Percentiles rank a stretch among this genome's conserved stretches.
These are phyloP conservation scores for Rhizopogon salebrosus DNA, from an alignment of 768 basidiomycete species.

Conservation along the genomic window DNA sequence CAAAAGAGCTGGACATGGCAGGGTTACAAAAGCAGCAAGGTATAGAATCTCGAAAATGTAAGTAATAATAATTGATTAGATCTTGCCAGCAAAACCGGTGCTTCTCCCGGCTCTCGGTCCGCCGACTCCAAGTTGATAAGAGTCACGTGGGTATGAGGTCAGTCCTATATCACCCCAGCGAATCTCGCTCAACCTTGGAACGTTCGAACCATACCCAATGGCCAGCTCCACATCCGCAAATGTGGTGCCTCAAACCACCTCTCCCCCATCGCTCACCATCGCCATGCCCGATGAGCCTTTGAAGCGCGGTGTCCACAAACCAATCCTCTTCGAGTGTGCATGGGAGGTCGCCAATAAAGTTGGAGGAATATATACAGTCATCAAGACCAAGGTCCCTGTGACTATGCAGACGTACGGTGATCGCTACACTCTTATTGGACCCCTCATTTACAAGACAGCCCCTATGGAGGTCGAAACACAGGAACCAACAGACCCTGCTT, in stretches of 20 bases:
- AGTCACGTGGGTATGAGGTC: constrained; percentile 3
- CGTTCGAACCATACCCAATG: background rate
- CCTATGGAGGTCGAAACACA: constrained; percentile 98
- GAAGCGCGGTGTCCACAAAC: constrained; percentile 71
- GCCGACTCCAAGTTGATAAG: background rate
- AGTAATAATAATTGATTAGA: too few relatives aligned
- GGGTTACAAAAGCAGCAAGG: background rate
- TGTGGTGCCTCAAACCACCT: background rate
- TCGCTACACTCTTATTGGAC: constrained; percentile 93
- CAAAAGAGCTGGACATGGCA: constrained; percentile 1
- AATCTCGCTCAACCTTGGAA: background rate
- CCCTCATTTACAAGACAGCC: constrained; percentile 96
- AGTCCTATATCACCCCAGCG: background rate
- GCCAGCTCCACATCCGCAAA: constrained; percentile 1
- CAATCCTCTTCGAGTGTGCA: constrained; percentile 89
- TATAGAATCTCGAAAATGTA: too few relatives aligned
- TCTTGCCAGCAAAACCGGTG: background rate
- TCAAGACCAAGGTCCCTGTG: constrained; percentile 98
- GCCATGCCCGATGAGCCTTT: constrained; percentile 18
- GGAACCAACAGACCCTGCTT: constrained; percentile 78
- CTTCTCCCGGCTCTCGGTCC: background rate
- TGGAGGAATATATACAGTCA: constrained; percentile 98
- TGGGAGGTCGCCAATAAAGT: constrained; percentile 99
- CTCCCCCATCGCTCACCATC: constrained; percentile 3
- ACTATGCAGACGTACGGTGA: constrained; percentile 95